These are phyloP conservation scores for Cenchrus americanus DNA, from an alignment of 176 grass and related monocot species.

Conservation along the genomic window DNA sequence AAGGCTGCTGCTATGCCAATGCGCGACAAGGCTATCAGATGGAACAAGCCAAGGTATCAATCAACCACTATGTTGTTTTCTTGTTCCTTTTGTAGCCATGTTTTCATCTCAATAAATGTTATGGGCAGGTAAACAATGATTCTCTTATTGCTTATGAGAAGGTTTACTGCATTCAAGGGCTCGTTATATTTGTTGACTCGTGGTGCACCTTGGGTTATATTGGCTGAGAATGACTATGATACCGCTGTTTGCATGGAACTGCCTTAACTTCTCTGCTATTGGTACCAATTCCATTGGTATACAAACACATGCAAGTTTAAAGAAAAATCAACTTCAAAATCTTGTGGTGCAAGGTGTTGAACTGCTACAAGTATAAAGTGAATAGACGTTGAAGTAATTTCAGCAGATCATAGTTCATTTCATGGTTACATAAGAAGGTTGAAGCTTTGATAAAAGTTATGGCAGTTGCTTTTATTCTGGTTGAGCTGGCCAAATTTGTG, in stretches of 20 bases:
- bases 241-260: constrained; percentile 43
- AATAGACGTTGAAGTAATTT: constrained; percentile 31
- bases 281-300: constrained; percentile 28
- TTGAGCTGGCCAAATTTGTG: constrained; percentile 45
- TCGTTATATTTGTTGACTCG: constrained; percentile 43
- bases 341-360: constrained; percentile 36
- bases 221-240: constrained; percentile 40
- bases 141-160: constrained; percentile 55
- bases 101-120: constrained; percentile 33
- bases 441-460: constrained; percentile 22
- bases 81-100: constrained; percentile 7
- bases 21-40: constrained; percentile 51
- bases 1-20: constrained; percentile 70
- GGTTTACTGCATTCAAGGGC: constrained; percentile 55
- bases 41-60: constrained; percentile 82
- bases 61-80: neutral
- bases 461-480: constrained; percentile 28
- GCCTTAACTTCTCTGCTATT: constrained; percentile 32
- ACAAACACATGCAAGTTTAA: constrained; percentile 29
- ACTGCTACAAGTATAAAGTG: constrained; percentile 7
- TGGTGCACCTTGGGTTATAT: constrained; percentile 42
- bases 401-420: constrained; percentile 15
- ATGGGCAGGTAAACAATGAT: constrained; percentile 74
- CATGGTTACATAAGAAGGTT: constrained; percentile 8
- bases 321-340: constrained; percentile 35